Percentiles rank a stretch among this genome's conserved stretches.
These are phyloP conservation scores for Mucor velutinosus DNA, from an alignment of 371 early-diverging fungal species.

Conservation along the genomic window DNA sequence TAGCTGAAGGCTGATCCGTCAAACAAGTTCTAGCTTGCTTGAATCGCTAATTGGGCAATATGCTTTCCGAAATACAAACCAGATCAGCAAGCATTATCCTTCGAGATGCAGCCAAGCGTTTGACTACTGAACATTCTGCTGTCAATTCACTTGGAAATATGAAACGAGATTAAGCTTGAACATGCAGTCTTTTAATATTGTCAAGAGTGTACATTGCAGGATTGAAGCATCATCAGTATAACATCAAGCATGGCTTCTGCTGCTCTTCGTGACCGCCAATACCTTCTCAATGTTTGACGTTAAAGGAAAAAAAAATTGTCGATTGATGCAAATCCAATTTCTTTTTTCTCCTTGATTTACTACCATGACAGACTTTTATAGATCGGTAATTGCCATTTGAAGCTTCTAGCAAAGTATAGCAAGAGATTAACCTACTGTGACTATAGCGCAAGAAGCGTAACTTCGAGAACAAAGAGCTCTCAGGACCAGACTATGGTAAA, in stretches of 20 bases:
- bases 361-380: slow-evolving; percentile 21
- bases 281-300: slow-evolving; percentile 1
- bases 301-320: background rate
- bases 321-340: background rate
- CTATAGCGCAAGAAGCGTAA: slow-evolving; percentile 33
- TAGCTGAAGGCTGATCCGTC: too few relatives aligned
- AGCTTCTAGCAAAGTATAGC: background rate
- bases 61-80: too few relatives aligned
- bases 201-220: background rate
- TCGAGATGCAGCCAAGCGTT: too few relatives aligned
- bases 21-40: too few relatives aligned
- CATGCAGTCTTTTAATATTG: too few relatives aligned
- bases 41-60: too few relatives aligned
- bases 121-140: too few relatives aligned
- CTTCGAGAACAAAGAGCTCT: slow-evolving; percentile 51
- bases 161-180: too few relatives aligned
- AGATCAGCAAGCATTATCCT: too few relatives aligned
- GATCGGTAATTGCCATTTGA: slow-evolving; percentile 16
- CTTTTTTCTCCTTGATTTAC: background rate
- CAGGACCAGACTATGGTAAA: slow-evolving; percentile 54
- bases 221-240: background rate
- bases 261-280: background rate
- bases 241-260: background rate
- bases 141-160: too few relatives aligned
- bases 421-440: background rate